A percentile compares a stretch with the other conserved stretches of the same genome.
phyloP scores from a whole-genome alignment of 2,329 filamentous ascomycete species.

The Aphanoascus verrucosus region DNA sequence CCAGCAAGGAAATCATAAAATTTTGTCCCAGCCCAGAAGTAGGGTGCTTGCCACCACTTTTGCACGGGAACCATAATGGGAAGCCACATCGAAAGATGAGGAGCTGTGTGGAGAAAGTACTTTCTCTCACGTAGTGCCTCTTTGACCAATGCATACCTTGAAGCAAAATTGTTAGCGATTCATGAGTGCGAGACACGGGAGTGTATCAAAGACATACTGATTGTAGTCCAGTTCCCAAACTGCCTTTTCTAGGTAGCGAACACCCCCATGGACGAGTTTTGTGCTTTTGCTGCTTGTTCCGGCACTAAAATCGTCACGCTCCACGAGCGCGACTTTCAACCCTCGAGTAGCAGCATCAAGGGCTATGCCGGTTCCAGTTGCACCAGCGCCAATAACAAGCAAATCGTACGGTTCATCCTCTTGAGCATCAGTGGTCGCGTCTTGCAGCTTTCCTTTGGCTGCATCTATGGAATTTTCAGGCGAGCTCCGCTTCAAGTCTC shows the following conservation, averaged over 20 bases:
- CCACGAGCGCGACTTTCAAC: slow-evolving; percentile 67
- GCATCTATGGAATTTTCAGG: not conserved
- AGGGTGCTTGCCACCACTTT: slow-evolving; percentile 73
- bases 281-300: slow-evolving; percentile 81
- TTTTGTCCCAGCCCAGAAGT: slow-evolving; percentile 62
- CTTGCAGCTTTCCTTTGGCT: not conserved
- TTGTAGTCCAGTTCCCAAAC: slow-evolving; percentile 77
- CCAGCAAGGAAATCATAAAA: slow-evolving; percentile 77
- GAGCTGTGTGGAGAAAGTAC: slow-evolving; percentile 73
- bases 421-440: slow-evolving; percentile 14
- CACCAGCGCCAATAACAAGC: slow-evolving; percentile 66
- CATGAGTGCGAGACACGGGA: not conserved
- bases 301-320: slow-evolving; percentile 71
- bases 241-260: slow-evolving; percentile 76
- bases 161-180: not conserved
- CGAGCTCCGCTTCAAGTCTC: slow-evolving; percentile 33
- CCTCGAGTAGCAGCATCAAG: slow-evolving; percentile 70
- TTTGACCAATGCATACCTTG: slow-evolving; percentile 57
- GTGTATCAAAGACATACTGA: slow-evolving; percentile 42
- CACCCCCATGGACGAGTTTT: slow-evolving; percentile 75
- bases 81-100: slow-evolving; percentile 68
- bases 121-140: slow-evolving; percentile 73
- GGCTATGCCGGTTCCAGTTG: slow-evolving; percentile 69
- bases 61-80: slow-evolving; percentile 75
- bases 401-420: slow-evolving; percentile 58